These are phyloP conservation scores for Adenanthera pavonina DNA, from an alignment of 306 rosid genomes.

Conservation along the genomic window DNA sequence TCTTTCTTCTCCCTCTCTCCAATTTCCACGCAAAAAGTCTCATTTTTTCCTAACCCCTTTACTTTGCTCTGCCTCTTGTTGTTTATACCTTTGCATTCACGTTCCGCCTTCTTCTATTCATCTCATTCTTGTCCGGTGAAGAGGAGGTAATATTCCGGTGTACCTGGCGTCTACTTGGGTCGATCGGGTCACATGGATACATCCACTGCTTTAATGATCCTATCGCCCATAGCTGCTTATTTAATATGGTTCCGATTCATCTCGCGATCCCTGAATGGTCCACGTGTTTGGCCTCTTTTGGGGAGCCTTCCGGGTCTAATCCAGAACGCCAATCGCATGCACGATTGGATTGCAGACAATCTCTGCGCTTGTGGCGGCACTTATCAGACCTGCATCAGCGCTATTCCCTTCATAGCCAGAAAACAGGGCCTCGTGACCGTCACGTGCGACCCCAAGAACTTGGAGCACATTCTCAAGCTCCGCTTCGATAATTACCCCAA, in stretches of 20 bases:
- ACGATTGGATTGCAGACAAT: constrained; percentile 89
- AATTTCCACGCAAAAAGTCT: neutral
- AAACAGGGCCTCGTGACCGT: constrained; percentile 84
- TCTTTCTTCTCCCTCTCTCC: neutral
- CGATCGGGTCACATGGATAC: constrained; percentile 54
- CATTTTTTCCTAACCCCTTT: neutral
- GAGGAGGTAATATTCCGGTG: neutral
- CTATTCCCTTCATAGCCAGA: constrained; percentile 69
- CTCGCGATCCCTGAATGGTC: constrained; percentile 63
- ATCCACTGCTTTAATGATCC: constrained; percentile 53
- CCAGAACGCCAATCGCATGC: constrained; percentile 71
- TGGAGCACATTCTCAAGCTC: constrained; percentile 81
- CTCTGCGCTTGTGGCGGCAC: constrained; percentile 85
- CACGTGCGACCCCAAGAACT: constrained; percentile 88
- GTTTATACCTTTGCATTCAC: neutral
- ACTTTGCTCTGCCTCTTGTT: neutral
- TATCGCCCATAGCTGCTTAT: constrained; percentile 62
- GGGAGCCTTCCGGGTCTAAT: constrained; percentile 87
- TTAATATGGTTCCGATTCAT: constrained; percentile 67
- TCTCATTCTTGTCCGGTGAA: neutral
- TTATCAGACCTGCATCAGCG: constrained; percentile 81
- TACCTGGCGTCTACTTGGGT: neutral
- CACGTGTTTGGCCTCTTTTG: constrained; percentile 89
- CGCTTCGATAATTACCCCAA: constrained; percentile 93
- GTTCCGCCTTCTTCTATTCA: neutral